These are phyloP conservation scores for Monilinia fructigena DNA, from an alignment of 2,329 filamentous ascomycete species.

Conservation along the genomic window DNA sequence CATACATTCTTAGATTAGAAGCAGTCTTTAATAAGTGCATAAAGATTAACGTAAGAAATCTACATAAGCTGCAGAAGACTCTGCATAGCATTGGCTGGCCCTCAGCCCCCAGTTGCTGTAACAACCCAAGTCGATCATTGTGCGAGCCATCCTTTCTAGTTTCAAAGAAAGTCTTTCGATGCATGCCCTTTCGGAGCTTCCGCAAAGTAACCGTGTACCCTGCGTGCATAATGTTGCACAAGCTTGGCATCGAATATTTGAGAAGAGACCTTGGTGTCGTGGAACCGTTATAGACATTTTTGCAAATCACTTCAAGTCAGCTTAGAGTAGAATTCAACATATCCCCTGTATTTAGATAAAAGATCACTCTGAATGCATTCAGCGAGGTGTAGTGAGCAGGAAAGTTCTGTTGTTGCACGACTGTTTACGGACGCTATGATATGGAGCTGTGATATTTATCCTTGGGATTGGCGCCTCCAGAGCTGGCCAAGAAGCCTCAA, in stretches of 20 bases:
- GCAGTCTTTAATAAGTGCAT: too few species aligned
- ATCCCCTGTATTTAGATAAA: not conserved
- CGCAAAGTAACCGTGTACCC: too few species aligned
- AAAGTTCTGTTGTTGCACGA: not conserved
- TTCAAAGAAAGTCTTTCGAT: not conserved
- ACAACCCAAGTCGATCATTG: too few species aligned
- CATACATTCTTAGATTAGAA: too few species aligned
- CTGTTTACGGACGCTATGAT: not conserved
- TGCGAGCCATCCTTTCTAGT: not conserved
- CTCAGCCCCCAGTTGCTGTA: too few species aligned
- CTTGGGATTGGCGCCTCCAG: not conserved
- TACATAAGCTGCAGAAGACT: too few species aligned
- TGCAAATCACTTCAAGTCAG: not conserved
- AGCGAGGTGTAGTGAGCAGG: not conserved
- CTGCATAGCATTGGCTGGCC: too few species aligned
- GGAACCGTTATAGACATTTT: not conserved
- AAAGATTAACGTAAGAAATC: not conserved
- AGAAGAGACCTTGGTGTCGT: not conserved
- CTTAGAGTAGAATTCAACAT: rapidly evolving
- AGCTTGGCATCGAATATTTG: not conserved
- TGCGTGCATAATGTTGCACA: not conserved
- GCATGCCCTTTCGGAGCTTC: not conserved
- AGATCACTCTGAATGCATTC: too few species aligned
- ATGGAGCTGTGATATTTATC: not conserved
- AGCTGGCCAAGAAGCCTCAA: rapidly evolving